Conservation (phyloP, 2,329 filamentous ascomycete species). For the Juglanconis oblonga region DNA sequence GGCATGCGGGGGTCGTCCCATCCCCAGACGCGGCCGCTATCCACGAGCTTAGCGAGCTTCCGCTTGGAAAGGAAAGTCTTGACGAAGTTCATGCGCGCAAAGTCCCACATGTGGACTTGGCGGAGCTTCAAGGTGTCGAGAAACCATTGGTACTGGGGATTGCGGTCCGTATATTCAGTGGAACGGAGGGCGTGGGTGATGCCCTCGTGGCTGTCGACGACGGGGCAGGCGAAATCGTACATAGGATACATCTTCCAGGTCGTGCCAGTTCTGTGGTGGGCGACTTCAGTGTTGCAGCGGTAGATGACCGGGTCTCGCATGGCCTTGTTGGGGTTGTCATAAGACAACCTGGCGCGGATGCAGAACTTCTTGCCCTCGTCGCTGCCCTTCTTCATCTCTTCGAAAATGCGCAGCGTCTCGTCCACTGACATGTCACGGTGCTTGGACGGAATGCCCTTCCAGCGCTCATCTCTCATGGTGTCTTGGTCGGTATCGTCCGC, state of each 20-base stretch:
- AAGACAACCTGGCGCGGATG: conserved; percentile 91
- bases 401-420: conserved; percentile 81
- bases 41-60: conserved; percentile 80
- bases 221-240: conserved; percentile 82
- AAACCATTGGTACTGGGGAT: conserved; percentile 87
- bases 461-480: conserved; percentile 80
- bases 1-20: conserved; percentile 90
- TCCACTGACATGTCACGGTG: conserved; percentile 76
- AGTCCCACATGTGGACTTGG: conserved; percentile 81
- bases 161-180: conserved; percentile 84
- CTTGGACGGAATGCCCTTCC: conserved; percentile 80
- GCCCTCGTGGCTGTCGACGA: conserved; percentile 77
- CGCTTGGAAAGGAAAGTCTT: conserved; percentile 80
- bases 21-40: conserved; percentile 71
- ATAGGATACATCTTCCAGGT: conserved; percentile 85
- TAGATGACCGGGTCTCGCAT: conserved; percentile 97
- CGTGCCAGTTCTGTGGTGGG: conserved; percentile 75
- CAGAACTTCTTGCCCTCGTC: conserved; percentile 81
- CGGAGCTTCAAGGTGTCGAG: conserved; percentile 70
- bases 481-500: conserved; percentile 92
- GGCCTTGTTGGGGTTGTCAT: conserved; percentile 91
- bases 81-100: conserved; percentile 81
- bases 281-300: conserved; percentile 71
- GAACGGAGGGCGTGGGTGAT: conserved; percentile 81
- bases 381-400: conserved; percentile 87